Base-by-base conservation (phyloP, 83 land plant species). In the Diphasiastrum complanatum region DNA sequence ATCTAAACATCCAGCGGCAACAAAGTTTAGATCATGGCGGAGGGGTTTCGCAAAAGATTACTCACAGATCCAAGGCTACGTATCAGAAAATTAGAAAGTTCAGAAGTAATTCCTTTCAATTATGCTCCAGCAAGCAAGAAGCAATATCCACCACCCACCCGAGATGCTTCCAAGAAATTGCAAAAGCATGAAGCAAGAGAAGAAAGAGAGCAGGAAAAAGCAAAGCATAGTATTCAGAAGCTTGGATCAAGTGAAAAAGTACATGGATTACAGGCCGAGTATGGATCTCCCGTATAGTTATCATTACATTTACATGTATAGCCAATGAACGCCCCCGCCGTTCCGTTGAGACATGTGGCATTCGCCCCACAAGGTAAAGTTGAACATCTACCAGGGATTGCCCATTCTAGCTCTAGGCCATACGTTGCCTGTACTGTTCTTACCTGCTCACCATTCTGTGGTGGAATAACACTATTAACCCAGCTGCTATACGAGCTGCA, bases 361-460 rank as follows among this genome's bases (percentile, higher is more conserved):
- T 54, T 54, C 33, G 52, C 52, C 20, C 5, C 20, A 8, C 52
- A 14, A 18, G 34, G 3, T 6, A 10, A 18, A 6, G 34, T 8
- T 25, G 36, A 25, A 28, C 58, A 54, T 4, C 11, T 23, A 6
- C 58, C 58, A 28, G n/a, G 33, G 33, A 54, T 28, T 4, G 36
- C 24, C 58, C 58, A 54, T 33, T 26, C 33, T 14, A 54, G 58
- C 33, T 25, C 58, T 10, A 54, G n/a, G 4, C 58, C 58, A 18
- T 54, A 18, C 33, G 6, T 25, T 14, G 58, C 58, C 33, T 54
- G 33, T 4, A 54, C 58, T 14, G 36, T 38, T 38, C 8, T 54
- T 14, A 54, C 52, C 6, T 25, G 16, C 34, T 54, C 58, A 11
- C 34, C 29, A 11, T 54, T 22, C 58, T 25, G n/a, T 33, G 8